Evolutionary conservation across 2,329 filamentous ascomycete species (phyloP), one percentile per base, ranked within the genome.

Genomic region (Venturia effusa): DNA sequence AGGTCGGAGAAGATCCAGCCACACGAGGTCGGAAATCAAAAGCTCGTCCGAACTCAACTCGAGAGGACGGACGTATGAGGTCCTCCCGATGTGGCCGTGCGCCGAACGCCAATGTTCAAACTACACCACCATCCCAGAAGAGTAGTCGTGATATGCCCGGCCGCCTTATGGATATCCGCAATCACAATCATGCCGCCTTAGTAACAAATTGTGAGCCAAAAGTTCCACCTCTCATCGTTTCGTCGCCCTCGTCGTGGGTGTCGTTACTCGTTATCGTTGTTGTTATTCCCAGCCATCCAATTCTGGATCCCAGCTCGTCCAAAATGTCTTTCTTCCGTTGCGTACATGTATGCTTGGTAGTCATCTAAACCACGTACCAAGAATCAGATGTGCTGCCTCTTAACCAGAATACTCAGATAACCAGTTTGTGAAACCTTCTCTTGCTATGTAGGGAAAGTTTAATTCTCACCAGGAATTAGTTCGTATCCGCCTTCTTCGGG

Each of bases 401-500:
- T n/a, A 60, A 60, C 59, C 34, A 60, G 10, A 40, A 30, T 17
- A 60, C 10, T 40, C 37, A 11, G 6, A 40, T 43, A 41, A 40
- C 40, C 40, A 60, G 41, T 32, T 24, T 60, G 34, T 32, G 10
- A 11, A 7, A n/a, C 40, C 59, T 10, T 11, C 40, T 43, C 40
- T 40, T 60, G 24, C 17, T 41, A 40, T 39, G 22, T 27, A 60
- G 19, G 22, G 34, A 60, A 60, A 39, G n/a, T 19, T 63, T 41
- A 63, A 24, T 63, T 45, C 55, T 67, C 65, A 45, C 66, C 67
- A 32, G 79, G 85, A 71, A 86, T 90, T 67, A 90, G 83, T 73
- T 96, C 90, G 77, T 96, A 97, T 64, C 90, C 92, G 70, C 89
- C 90, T 73, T 97, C 92, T 0, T 85, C 83, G 0, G 90, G 88